Base-by-base conservation (phyloP, 2,329 filamentous ascomycete genomes). In the Microascus cirrosus region DNA sequence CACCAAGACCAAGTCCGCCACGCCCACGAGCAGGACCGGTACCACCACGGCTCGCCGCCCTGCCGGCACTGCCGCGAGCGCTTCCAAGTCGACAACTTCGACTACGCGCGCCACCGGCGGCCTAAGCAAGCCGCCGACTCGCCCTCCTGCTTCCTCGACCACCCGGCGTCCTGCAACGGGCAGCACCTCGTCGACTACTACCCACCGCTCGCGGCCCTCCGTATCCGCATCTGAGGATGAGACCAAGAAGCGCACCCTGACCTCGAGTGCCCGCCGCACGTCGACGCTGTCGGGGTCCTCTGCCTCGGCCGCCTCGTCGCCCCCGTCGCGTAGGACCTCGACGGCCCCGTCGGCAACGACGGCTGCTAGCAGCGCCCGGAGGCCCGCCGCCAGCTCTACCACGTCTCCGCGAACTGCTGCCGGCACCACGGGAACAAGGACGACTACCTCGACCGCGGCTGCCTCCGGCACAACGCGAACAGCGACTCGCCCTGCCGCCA, bases 211-310 rank as follows among this genome's bases (percentile, higher is more conserved):
- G 53, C 74, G 74, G n/a, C 70, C 76, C 39, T 76, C 73, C 55
- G 69, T 76, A 56, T 78, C 77, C 60, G 72, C 74, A 55, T 77
- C 76, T 58, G 77, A 79, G 60, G 77, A 79, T 62, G 77, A 80
- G 59, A 67, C 66, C 61, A 77, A 73, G 69, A 77, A 72, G 64
- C 57, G 60, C 56, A 28, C 62, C 60, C 28, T 61, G 36, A n/a
- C 57, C 18, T 55, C 57, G 20, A 51, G 32, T 36, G 57, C 57
- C 32, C 57, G 57, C 28, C 57, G 57, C 53, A 59, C 57, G 35
- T 59, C 57, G 24, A 48, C 57, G 18, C 35, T 59, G 12, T 53
- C 57, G 7, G 42, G 53, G 22, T 34, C 53, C 28, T 48, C 52
- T 8, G 35, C 52, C 11, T 48, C 52, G 13, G 35, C 52, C 11